phyloP scores from a whole-genome alignment of 441 rosid genomes.

The Aquilaria agallochum region DNA sequence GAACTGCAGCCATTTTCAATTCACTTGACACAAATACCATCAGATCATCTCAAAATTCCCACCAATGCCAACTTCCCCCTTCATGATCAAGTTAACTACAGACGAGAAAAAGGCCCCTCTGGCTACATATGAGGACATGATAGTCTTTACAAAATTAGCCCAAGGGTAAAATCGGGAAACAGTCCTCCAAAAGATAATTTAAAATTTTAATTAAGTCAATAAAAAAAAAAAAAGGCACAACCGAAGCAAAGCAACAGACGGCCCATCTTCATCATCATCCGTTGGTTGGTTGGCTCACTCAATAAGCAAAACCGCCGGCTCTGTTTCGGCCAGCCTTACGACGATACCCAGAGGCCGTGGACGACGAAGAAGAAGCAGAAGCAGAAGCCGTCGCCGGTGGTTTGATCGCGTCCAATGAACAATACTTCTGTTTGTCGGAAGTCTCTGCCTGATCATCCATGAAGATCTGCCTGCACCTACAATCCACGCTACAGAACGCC shows the following conservation, averaged over 20 bases:
- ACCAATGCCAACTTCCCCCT: background rate
- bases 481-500: slow-evolving; percentile 85
- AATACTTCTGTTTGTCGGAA: slow-evolving; percentile 39
- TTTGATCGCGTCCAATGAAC: slow-evolving; percentile 40
- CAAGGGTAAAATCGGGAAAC: slow-evolving; percentile 24
- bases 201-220: background rate
- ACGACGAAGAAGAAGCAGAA: slow-evolving; percentile 23
- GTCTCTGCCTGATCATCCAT: slow-evolving; percentile 70
- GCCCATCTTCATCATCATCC: background rate
- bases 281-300: slow-evolving; percentile 1
- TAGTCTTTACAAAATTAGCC: slow-evolving; percentile 25
- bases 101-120: slow-evolving; percentile 15
- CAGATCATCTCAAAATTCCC: background rate
- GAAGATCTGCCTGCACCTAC: slow-evolving; percentile 78
- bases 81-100: background rate
- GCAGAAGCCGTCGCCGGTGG: slow-evolving; percentile 25
- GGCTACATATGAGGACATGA: slow-evolving; percentile 20
- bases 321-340: slow-evolving; percentile 45
- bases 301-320: slow-evolving; percentile 57
- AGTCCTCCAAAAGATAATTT: background rate
- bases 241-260: background rate
- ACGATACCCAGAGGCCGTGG: slow-evolving; percentile 30
- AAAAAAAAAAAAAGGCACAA: background rate
- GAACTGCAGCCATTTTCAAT: too few relatives aligned
- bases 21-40: background rate